Percentiles rank a stretch among this genome's conserved stretches.
These are phyloP conservation scores for Lithospermum erythrorhizon DNA, from an alignment of 257 asterid genomes.

Conservation along the genomic window DNA sequence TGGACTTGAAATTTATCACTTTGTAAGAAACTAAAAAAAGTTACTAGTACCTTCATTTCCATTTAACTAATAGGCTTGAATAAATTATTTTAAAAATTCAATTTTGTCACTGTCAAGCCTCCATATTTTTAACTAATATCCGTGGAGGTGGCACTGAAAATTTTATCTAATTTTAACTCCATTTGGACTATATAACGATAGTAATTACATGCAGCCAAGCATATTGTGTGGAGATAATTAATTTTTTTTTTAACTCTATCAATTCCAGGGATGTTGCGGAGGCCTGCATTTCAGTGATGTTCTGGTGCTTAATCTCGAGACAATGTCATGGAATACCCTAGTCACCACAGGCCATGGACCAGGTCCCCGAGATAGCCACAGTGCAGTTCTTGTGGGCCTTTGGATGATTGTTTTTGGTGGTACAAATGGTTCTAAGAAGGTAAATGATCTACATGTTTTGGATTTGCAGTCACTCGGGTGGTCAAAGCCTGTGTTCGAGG, in stretches of 20 bases:
- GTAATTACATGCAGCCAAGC: no score
- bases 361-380: slow-evolving; percentile 91
- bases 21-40: no score
- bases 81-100: no score
- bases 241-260: neutral
- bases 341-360: slow-evolving; percentile 74
- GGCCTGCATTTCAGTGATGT: slow-evolving; percentile 91
- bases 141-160: no score
- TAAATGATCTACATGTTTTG: slow-evolving; percentile 58
- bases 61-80: no score
- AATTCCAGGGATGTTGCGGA: slow-evolving; percentile 72
- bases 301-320: slow-evolving; percentile 53
- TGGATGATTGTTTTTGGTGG: slow-evolving; percentile 83
- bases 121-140: no score
- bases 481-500: slow-evolving; percentile 60
- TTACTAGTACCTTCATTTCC: no score
- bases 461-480: slow-evolving; percentile 62
- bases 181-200: no score
- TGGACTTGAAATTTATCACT: no score
- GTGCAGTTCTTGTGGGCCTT: slow-evolving; percentile 54
- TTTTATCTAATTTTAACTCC: no score
- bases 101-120: no score
- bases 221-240: neutral
- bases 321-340: slow-evolving; percentile 60
- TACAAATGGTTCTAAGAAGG: slow-evolving; percentile 73